A percentile compares a stretch with the other conserved stretches of the same genome.
Conservation (phyloP, 805 yeast genomes). For the Candida schatavii region DNA sequence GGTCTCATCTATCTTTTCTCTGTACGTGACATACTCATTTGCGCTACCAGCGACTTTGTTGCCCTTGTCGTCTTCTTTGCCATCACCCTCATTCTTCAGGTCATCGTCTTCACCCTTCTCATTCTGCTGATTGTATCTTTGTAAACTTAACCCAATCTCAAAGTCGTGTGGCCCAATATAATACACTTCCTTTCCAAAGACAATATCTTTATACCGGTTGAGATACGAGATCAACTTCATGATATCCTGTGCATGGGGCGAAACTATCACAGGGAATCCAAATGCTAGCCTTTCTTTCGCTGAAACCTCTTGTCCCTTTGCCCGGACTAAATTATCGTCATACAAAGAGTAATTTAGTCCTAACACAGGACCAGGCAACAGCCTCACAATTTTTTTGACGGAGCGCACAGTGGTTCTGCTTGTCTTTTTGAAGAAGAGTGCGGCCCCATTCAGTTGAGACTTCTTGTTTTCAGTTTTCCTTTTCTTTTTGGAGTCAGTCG, state of each 20-base stretch:
- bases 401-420: conserved; percentile 33
- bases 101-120: not conserved
- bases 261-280: conserved; percentile 26
- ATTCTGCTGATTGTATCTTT: conserved; percentile 3
- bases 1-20: conserved; percentile 2
- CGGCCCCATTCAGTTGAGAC: not conserved
- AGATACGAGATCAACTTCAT: conserved; percentile 30
- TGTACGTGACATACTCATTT: not conserved
- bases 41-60: not conserved
- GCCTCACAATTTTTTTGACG: conserved; percentile 27
- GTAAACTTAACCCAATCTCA: conserved; percentile 33
- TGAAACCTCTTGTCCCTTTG: conserved; percentile 11
- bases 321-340: conserved; percentile 31
- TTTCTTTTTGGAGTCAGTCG: not conserved
- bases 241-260: conserved; percentile 32
- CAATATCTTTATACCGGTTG: conserved; percentile 26
- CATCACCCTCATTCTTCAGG: not conserved
- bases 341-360: conserved; percentile 33
- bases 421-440: not conserved
- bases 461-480: not conserved
- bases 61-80: not conserved
- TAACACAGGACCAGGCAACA: conserved; percentile 40
- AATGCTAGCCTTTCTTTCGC: conserved; percentile 28
- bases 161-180: conserved; percentile 37
- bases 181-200: conserved; percentile 13